A percentile compares a stretch with the other conserved stretches of the same genome.
Conservation (phyloP, 768 basidiomycete species). For the Tremella fuciformis region DNA sequence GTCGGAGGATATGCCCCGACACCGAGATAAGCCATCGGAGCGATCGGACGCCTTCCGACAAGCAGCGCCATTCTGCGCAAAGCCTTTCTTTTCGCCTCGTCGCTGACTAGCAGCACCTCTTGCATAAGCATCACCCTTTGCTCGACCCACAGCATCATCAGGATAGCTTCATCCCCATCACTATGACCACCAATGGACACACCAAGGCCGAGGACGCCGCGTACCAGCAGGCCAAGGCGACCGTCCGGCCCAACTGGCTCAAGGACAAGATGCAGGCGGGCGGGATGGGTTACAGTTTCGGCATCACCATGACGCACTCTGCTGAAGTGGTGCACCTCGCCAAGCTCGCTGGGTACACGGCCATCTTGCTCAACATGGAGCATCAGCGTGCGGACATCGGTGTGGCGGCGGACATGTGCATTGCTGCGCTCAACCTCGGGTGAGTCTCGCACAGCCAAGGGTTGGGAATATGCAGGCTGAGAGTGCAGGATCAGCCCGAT, state of each 20-base stretch:
- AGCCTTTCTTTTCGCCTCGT: too few relatives aligned
- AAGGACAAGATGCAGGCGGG: constrained; percentile 7
- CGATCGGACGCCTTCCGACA: too few relatives aligned
- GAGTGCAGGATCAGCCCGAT: constrained; percentile 12
- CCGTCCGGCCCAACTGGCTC: constrained; percentile 7
- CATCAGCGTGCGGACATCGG: constrained; percentile 1
- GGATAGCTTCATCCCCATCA: background rate
- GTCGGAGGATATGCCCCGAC: too few relatives aligned
- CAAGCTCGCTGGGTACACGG: constrained; percentile 6
- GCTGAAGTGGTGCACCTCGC: constrained; percentile 9
- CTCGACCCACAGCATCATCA: too few relatives aligned
- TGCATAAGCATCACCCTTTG: too few relatives aligned
- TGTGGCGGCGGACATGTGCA: background rate
- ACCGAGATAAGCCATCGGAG: too few relatives aligned
- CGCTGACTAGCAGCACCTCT: too few relatives aligned
- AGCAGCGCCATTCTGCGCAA: too few relatives aligned
- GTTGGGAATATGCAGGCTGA: background rate
- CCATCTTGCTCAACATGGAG: constrained; percentile 6
- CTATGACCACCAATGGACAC: background rate
- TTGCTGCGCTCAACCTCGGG: constrained; percentile 3
- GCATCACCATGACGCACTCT: constrained; percentile 2
- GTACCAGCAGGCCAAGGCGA: background rate
- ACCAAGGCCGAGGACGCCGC: background rate
- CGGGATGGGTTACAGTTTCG: constrained; percentile 1
- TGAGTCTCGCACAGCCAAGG: background rate